phyloP scores from a whole-genome alignment of 805 yeast species.

The Wickerhamomyces strasburgensis region DNA sequence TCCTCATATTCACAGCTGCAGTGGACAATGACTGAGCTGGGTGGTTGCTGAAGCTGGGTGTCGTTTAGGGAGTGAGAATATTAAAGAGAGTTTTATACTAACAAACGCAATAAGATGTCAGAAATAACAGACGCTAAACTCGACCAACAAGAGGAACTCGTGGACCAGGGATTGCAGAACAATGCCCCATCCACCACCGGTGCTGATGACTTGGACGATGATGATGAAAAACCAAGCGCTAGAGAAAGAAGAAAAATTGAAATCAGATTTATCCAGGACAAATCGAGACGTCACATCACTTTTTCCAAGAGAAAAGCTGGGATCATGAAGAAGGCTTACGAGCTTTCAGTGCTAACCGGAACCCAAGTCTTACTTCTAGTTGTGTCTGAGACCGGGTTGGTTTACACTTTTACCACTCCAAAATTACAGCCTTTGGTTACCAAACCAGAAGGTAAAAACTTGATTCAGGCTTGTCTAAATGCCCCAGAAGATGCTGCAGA shows the following conservation, averaged over 20 bases:
- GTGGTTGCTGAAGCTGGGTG: no score
- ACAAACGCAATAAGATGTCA: constrained; percentile 16
- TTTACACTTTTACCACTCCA: constrained; percentile 98
- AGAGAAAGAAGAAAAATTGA: constrained; percentile 86
- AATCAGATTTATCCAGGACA: constrained; percentile 95
- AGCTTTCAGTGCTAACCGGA: constrained; percentile 91
- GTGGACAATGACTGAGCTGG: no score
- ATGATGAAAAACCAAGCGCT: constrained; percentile 39
- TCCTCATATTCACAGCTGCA: no score
- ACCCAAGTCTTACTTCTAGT: constrained; percentile 93
- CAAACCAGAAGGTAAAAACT: constrained; percentile 93
- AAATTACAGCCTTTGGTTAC: constrained; percentile 97
- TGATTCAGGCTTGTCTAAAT: constrained; percentile 93
- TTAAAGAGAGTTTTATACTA: no score
- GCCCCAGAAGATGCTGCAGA: constrained; percentile 78
- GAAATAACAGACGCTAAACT: constrained; percentile 23
- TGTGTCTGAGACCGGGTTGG: constrained; percentile 97
- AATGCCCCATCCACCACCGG: constrained; percentile 8
- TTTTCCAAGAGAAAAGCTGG: constrained; percentile 98
- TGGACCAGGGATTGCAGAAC: constrained; percentile 9
- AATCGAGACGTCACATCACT: constrained; percentile 95
- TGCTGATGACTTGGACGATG: constrained; percentile 34
- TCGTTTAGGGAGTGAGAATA: no score
- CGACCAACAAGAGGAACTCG: constrained; percentile 23
- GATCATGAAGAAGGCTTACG: constrained; percentile 99